These are phyloP conservation scores for Rosellinia necatrix DNA, from an alignment of 2,329 filamentous ascomycete genomes.

Conservation along the genomic window DNA sequence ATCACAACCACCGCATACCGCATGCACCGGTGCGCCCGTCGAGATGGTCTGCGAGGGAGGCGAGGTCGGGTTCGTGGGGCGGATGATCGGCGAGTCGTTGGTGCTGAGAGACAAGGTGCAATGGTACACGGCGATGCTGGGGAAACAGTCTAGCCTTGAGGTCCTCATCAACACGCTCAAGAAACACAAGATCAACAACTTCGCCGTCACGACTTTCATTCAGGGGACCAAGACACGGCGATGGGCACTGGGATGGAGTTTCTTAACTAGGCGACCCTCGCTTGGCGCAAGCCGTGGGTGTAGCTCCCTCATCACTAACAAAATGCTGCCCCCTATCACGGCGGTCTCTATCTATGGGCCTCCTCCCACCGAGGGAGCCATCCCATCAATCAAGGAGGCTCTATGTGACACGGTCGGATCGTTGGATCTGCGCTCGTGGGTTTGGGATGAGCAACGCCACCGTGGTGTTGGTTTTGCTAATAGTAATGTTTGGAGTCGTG, in stretches of 20 bases:
- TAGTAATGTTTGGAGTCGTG: slow-evolving; percentile 79
- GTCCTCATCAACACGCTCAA: slow-evolving; percentile 64
- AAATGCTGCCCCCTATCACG: slow-evolving; percentile 49
- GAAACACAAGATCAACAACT: slow-evolving; percentile 69
- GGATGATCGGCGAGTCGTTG: slow-evolving; percentile 73
- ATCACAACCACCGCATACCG: slow-evolving; percentile 68
- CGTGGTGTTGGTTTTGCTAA: slow-evolving; percentile 66
- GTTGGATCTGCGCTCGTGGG: slow-evolving; percentile 66
- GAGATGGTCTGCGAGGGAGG: slow-evolving; percentile 89
- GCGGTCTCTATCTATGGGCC: slow-evolving; percentile 46
- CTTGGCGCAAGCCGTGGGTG: slow-evolving; percentile 50
- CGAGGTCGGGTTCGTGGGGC: slow-evolving; percentile 73
- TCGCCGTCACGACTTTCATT: slow-evolving; percentile 78
- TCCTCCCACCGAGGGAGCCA: slow-evolving; percentile 35
- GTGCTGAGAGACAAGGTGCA: slow-evolving; percentile 63
- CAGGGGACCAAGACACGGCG: slow-evolving; percentile 79
- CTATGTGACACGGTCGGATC: slow-evolving; percentile 51
- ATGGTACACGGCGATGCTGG: slow-evolving; percentile 94
- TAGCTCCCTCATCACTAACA: slow-evolving; percentile 46
- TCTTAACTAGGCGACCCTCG: slow-evolving; percentile 66
- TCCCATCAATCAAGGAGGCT: slow-evolving; percentile 38
- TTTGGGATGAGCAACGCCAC: slow-evolving; percentile 59
- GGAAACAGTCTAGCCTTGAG: slow-evolving; percentile 74
- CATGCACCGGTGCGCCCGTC: slow-evolving; percentile 74
- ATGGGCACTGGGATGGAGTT: slow-evolving; percentile 92